phyloP scores from a whole-genome alignment of 306 rosid genomes.

The Sicyos baderoa region DNA sequence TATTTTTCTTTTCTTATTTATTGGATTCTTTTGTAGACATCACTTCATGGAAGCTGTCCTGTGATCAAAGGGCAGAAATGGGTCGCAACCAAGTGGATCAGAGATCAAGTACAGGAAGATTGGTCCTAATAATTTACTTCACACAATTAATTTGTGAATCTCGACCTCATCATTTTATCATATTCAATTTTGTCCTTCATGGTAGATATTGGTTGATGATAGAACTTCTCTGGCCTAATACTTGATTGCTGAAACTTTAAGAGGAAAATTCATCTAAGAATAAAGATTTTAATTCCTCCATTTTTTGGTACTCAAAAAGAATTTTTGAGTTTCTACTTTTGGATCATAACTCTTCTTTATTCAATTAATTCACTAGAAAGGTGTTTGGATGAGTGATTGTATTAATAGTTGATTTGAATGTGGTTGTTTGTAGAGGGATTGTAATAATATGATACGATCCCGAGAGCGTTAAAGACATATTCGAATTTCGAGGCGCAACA shows the following conservation, averaged over 20 bases:
- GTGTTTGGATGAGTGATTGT: too few relatives aligned
- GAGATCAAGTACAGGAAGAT: conserved; percentile 46
- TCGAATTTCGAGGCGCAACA: too few relatives aligned
- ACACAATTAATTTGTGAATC: not conserved
- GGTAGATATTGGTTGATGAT: too few relatives aligned
- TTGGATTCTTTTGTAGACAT: conserved; percentile 48
- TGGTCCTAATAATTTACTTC: conserved; percentile 6
- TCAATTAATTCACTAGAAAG: not conserved
- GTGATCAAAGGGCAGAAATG: conserved; percentile 81
- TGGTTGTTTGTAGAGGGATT: too few relatives aligned
- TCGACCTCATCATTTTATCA: not conserved
- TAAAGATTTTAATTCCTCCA: not conserved
- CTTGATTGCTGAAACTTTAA: not conserved
- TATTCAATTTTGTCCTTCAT: too few relatives aligned
- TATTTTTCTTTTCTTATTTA: conserved; percentile 1
- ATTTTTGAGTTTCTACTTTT: not conserved
- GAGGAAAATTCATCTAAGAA: not conserved
- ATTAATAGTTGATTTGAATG: too few relatives aligned
- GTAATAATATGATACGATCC: too few relatives aligned
- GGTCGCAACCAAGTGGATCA: conserved; percentile 89
- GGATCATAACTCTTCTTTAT: not conserved
- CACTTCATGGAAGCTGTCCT: conserved; percentile 87
- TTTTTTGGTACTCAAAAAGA: not conserved
- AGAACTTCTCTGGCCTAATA: too few relatives aligned
- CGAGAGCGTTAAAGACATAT: too few relatives aligned